Conservation (phyloP, 208 protist genomes). For the Balamuthia mandrillaris region DNA sequence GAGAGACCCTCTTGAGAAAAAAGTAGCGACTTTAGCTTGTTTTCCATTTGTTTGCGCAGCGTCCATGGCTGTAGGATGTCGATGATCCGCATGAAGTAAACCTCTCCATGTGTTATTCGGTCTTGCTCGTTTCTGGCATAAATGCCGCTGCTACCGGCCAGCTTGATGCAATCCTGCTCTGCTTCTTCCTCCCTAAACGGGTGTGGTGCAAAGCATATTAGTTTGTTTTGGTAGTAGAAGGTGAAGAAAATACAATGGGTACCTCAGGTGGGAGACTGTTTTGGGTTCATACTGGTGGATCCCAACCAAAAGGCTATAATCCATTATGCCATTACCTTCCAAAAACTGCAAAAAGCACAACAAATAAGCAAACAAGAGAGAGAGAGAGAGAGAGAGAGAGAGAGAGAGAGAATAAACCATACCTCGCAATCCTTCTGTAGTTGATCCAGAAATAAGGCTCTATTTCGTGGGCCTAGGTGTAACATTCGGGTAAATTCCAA, state of each 20-base stretch:
- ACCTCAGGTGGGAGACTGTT: too few relatives aligned
- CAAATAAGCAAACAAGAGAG: background rate
- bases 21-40: background rate
- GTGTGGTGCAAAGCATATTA: too few relatives aligned
- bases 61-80: conserved; percentile 28
- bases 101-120: too few relatives aligned
- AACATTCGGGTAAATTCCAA: background rate
- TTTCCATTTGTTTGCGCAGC: background rate
- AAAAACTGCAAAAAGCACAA: background rate
- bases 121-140: too few relatives aligned
- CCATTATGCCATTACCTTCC: background rate
- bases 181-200: too few relatives aligned
- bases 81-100: conserved; percentile 23
- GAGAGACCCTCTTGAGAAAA: background rate
- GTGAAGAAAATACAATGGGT: too few relatives aligned
- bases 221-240: too few relatives aligned
- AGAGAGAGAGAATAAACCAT: background rate
- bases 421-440: background rate
- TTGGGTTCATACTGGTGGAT: background rate
- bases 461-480: background rate
- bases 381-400: background rate
- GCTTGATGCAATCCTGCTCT: too few relatives aligned
- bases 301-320: conserved; percentile 28
- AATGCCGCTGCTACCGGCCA: too few relatives aligned
- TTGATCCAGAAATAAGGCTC: background rate